Percentiles rank a stretch among this genome's conserved stretches.
These are phyloP conservation scores for Sporothrix inflata DNA, from an alignment of 2,329 filamentous ascomycete genomes.

Conservation along the genomic window DNA sequence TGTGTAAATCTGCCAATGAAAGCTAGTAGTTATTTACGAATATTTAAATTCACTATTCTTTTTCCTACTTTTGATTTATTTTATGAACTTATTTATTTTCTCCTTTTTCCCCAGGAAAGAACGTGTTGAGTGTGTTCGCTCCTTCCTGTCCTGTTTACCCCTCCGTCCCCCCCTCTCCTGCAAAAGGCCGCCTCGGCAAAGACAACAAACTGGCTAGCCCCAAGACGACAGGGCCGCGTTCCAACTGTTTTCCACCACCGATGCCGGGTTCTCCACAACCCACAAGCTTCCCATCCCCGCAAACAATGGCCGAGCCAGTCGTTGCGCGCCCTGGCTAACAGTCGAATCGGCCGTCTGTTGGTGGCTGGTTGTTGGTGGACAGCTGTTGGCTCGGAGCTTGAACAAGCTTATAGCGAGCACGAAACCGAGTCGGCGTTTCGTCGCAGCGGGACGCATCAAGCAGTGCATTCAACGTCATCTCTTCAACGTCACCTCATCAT, in stretches of 20 bases:
- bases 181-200: slow-evolving; percentile 13
- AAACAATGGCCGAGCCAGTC: slow-evolving; percentile 15
- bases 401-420: neutral
- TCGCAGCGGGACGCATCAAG: too few relatives aligned
- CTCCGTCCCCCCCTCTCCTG: neutral
- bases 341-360: neutral
- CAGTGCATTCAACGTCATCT: too few relatives aligned
- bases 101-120: neutral
- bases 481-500: too few relatives aligned
- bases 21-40: too few relatives aligned
- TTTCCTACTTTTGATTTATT: too few relatives aligned
- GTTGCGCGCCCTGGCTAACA: neutral
- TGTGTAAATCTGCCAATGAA: too few relatives aligned
- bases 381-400: too few relatives aligned
- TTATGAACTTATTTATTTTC: neutral
- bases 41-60: too few relatives aligned
- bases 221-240: neutral
- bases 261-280: slow-evolving; percentile 11
- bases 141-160: neutral
- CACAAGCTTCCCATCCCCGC: slow-evolving; percentile 8
- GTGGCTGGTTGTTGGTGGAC: neutral
- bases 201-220: neutral
- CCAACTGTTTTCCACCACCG: neutral
- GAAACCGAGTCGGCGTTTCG: neutral
- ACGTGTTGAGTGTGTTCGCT: neutral